These are phyloP conservation scores for Didymella exigua DNA, from an alignment of 2,329 filamentous ascomycete species.

Conservation along the genomic window DNA sequence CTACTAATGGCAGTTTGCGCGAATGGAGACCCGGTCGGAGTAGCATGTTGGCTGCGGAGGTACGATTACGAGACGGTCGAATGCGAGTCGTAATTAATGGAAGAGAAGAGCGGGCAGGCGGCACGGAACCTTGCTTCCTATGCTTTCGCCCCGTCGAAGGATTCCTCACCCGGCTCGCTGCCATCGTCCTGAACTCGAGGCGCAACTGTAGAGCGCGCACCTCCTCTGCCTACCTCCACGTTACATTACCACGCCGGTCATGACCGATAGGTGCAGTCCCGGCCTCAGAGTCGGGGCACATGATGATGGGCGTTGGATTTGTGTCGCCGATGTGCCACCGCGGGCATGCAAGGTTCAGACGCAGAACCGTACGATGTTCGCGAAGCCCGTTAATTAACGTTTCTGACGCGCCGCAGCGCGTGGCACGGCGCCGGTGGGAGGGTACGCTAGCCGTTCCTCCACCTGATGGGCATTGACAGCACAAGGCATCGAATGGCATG, in stretches of 20 bases:
- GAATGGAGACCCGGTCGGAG: constrained; percentile 11
- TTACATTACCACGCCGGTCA: neutral
- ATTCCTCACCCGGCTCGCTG: neutral
- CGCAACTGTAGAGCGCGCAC: neutral
- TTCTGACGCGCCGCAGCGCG: constrained; percentile 14
- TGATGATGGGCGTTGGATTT: neutral
- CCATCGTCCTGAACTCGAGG: neutral
- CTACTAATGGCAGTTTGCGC: neutral
- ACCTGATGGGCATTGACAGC: constrained; percentile 5
- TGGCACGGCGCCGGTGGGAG: constrained; percentile 8
- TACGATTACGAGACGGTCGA: constrained; percentile 5
- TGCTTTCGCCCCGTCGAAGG: constrained; percentile 5
- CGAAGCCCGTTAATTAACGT: constrained; percentile 14
- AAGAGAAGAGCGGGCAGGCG: constrained; percentile 2
- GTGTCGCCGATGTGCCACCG: constrained; percentile 8
- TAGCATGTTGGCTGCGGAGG: constrained; percentile 2
- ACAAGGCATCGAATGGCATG: constrained; percentile 5
- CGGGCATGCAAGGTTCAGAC: constrained; percentile 8
- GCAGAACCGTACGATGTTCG: constrained; percentile 13
- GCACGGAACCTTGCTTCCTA: constrained; percentile 6
- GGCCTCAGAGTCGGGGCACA: neutral
- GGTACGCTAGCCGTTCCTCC: constrained; percentile 9
- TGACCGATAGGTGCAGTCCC: neutral
- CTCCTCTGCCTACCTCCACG: neutral
- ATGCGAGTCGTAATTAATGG: neutral